phyloP scores from a whole-genome alignment of 1,284 basidiomycete species.

The Wallemia ichthyophaga region DNA sequence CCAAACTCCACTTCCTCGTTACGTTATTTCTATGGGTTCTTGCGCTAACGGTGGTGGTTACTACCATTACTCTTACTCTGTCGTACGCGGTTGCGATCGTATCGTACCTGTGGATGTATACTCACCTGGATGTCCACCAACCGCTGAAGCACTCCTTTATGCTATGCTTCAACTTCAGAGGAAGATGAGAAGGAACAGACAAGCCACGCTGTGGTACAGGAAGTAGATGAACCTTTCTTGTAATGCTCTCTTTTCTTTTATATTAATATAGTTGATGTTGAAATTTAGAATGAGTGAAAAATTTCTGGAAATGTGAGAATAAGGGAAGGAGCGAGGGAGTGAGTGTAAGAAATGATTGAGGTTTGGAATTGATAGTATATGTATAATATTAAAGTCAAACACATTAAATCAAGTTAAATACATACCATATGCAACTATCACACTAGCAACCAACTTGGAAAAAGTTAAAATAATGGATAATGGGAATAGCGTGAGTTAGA shows the following conservation, averaged over 20 bases:
- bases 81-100: slow-evolving; percentile 95
- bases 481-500: not conserved
- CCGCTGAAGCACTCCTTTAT: slow-evolving; percentile 71
- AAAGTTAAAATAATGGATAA: not conserved
- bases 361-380: too few relatives aligned
- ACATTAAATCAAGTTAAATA: too few relatives aligned
- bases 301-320: too few relatives aligned
- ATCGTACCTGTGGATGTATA: slow-evolving; percentile 97
- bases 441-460: too few relatives aligned
- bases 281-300: too few relatives aligned
- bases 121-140: slow-evolving; percentile 75
- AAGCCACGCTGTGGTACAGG: slow-evolving; percentile 59
- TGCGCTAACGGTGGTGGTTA: slow-evolving; percentile 97
- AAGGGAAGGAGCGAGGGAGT: too few relatives aligned
- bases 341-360: too few relatives aligned
- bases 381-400: too few relatives aligned
- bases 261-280: too few relatives aligned
- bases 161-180: slow-evolving; percentile 88
- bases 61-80: slow-evolving; percentile 95
- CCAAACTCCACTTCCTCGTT: slow-evolving; percentile 23
- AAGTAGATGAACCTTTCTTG: slow-evolving; percentile 8
- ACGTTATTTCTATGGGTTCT: slow-evolving; percentile 98
- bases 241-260: too few relatives aligned
- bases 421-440: too few relatives aligned
- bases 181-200: slow-evolving; percentile 77